These are phyloP conservation scores for Aspergillus sclerotioniger DNA, from an alignment of 495 filamentous ascomycete species.

Conservation along the genomic window DNA sequence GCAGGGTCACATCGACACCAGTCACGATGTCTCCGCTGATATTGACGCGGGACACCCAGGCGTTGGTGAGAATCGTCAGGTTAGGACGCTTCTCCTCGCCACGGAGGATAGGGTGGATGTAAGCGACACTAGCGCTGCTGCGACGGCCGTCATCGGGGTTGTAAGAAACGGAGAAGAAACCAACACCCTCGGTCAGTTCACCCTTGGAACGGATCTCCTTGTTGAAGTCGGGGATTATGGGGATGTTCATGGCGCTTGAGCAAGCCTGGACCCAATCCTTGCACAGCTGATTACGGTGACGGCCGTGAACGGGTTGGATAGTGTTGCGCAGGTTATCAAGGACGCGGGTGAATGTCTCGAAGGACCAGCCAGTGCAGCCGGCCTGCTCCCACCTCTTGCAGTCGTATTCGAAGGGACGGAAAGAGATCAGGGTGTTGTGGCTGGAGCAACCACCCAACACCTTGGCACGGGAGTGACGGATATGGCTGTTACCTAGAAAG, in stretches of 20 bases:
- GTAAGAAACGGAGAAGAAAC: slow-evolving; percentile 82
- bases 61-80: slow-evolving; percentile 73
- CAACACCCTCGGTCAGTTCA: slow-evolving; percentile 66
- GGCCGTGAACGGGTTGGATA: slow-evolving; percentile 72
- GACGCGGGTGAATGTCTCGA: slow-evolving; percentile 71
- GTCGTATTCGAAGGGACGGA: slow-evolving; percentile 80
- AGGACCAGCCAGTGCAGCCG: slow-evolving; percentile 75
- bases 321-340: slow-evolving; percentile 75
- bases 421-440: slow-evolving; percentile 85
- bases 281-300: slow-evolving; percentile 79
- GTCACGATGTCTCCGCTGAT: slow-evolving; percentile 60
- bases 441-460: slow-evolving; percentile 83
- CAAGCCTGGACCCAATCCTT: slow-evolving; percentile 79
- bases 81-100: slow-evolving; percentile 75
- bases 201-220: slow-evolving; percentile 66
- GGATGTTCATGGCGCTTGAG: slow-evolving; percentile 69
- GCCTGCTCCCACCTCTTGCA: slow-evolving; percentile 67
- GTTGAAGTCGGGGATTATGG: slow-evolving; percentile 79
- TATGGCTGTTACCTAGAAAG: slow-evolving; percentile 70
- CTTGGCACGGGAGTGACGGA: slow-evolving; percentile 81
- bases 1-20: slow-evolving; percentile 63
- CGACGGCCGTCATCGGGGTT: slow-evolving; percentile 76
- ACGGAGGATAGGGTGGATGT: slow-evolving; percentile 79
- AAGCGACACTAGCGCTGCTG: slow-evolving; percentile 79
- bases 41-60: slow-evolving; percentile 76